These are phyloP conservation scores for Mitragyna speciosa DNA, from an alignment of 257 asterid species.

Conservation along the genomic window DNA sequence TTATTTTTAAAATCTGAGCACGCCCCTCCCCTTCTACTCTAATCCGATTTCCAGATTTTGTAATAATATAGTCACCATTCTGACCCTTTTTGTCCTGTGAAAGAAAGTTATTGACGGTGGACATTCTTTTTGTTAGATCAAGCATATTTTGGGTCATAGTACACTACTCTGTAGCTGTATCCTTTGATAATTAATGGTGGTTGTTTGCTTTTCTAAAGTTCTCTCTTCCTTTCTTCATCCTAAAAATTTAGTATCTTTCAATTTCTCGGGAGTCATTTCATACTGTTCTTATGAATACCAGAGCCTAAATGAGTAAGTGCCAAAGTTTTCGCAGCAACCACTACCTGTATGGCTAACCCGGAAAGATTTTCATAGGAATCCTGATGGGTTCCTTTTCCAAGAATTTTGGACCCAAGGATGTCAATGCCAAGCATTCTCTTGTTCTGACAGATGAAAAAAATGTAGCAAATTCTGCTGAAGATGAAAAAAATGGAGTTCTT, in stretches of 20 bases:
- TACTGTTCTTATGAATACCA: constrained; percentile 19
- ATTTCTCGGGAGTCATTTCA: neutral
- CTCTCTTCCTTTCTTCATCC: neutral
- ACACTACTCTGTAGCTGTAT: neutral
- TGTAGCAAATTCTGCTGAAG: constrained; percentile 30
- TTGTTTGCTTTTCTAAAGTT: neutral
- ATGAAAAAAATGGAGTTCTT: constrained; percentile 24
- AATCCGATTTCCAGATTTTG: neutral
- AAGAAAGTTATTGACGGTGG: constrained; percentile 1
- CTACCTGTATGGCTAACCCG: constrained; percentile 55
- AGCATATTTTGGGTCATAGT: neutral
- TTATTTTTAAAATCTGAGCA: neutral
- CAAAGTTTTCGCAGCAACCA: constrained; percentile 56
- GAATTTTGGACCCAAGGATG: constrained; percentile 30
- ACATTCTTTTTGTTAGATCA: neutral
- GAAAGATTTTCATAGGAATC: constrained; percentile 82
- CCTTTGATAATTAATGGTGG: neutral
- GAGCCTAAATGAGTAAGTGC: constrained; percentile 47
- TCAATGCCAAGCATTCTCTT: constrained; percentile 23
- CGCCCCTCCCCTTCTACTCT: neutral
- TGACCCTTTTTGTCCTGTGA: neutral
- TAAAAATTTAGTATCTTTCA: neutral
- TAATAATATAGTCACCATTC: neutral
- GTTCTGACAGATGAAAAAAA: constrained; percentile 33
- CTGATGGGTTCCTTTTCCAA: constrained; percentile 50